Evolutionary conservation across 768 basidiomycete species (phyloP).

Genomic region (Cubamyces lactineus): DNA sequence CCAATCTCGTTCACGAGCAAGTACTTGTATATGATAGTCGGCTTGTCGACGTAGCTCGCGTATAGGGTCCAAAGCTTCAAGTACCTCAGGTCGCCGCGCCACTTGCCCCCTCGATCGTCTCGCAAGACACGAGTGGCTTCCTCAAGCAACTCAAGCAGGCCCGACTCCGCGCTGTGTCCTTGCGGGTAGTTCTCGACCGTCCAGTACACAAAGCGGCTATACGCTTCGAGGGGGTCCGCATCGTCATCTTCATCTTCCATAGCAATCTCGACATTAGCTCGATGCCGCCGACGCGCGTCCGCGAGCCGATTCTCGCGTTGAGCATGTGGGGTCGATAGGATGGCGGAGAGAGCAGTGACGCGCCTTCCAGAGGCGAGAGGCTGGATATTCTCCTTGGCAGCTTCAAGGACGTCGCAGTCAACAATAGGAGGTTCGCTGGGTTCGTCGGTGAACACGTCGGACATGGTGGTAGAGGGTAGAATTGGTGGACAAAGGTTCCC

Average conservation of each 20-base stretch:
- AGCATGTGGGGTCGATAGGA: conserved; percentile 76
- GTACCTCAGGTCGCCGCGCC: conserved; percentile 82
- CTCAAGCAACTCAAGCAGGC: conserved; percentile 90
- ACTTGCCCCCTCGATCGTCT: conserved; percentile 71
- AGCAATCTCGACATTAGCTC: conserved; percentile 73
- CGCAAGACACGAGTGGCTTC: conserved; percentile 88
- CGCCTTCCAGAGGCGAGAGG: conserved; percentile 79
- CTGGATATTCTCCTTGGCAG: conserved; percentile 86
- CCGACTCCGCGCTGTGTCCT: conserved; percentile 85
- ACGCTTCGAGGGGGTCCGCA: conserved; percentile 80
- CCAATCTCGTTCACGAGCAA: conserved; percentile 92
- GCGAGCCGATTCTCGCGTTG: conserved; percentile 73
- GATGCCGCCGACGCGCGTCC: conserved; percentile 63
- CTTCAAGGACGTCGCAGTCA: conserved; percentile 80
- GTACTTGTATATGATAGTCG: conserved; percentile 87
- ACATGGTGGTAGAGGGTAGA: conserved; percentile 25
- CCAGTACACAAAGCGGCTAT: conserved; percentile 86
- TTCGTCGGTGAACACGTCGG: conserved; percentile 43
- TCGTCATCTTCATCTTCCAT: conserved; percentile 76
- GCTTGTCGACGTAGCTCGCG: conserved; percentile 88
- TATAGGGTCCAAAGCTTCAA: conserved; percentile 95
- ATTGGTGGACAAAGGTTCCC: background rate
- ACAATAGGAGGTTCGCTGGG: conserved; percentile 52
- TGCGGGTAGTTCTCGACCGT: conserved; percentile 94
- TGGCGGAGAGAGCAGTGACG: conserved; percentile 74